Percentiles rank a stretch among this genome's conserved stretches.
These are phyloP conservation scores for Podila clonocystis DNA, from an alignment of 192 early-diverging fungal genomes.

Conservation along the genomic window DNA sequence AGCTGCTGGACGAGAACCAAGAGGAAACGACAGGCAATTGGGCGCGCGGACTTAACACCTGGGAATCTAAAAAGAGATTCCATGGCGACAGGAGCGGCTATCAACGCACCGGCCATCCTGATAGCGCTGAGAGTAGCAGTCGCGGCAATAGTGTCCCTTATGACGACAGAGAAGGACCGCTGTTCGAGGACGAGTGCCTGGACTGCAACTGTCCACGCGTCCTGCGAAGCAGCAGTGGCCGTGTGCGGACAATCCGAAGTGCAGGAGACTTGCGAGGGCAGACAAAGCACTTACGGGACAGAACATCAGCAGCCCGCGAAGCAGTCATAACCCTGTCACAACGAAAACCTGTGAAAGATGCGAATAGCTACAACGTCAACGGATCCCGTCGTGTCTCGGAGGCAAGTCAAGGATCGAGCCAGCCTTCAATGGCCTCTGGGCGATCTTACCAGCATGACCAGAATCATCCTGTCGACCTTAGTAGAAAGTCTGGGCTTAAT, in stretches of 20 bases:
- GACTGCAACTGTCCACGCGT: constrained; percentile 26
- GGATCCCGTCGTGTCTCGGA: not conserved
- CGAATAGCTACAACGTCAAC: not conserved
- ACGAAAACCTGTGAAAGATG: constrained; percentile 4
- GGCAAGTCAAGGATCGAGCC: not conserved
- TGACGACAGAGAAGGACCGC: not conserved
- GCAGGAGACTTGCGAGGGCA: constrained; percentile 4
- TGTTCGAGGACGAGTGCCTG: constrained; percentile 9
- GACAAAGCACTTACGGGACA: not conserved
- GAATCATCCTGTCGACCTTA: too few relatives aligned
- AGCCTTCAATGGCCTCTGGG: not conserved
- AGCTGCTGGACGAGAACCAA: constrained; percentile 71
- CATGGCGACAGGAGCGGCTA: too few relatives aligned
- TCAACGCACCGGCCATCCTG: too few relatives aligned
- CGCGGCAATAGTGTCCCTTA: too few relatives aligned
- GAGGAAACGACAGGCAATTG: not conserved
- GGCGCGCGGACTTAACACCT: not conserved
- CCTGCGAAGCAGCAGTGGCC: not conserved
- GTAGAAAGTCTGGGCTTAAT: too few relatives aligned
- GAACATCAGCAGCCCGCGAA: not conserved
- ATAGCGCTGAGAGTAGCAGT: too few relatives aligned
- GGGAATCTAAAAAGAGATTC: not conserved
- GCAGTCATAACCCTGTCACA: not conserved
- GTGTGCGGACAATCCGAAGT: constrained; percentile 15
- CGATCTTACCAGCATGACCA: too few relatives aligned